Evolutionary conservation across 352 stramenopile species (phyloP).

Genomic region (Paralagenidium karlingii): DNA sequence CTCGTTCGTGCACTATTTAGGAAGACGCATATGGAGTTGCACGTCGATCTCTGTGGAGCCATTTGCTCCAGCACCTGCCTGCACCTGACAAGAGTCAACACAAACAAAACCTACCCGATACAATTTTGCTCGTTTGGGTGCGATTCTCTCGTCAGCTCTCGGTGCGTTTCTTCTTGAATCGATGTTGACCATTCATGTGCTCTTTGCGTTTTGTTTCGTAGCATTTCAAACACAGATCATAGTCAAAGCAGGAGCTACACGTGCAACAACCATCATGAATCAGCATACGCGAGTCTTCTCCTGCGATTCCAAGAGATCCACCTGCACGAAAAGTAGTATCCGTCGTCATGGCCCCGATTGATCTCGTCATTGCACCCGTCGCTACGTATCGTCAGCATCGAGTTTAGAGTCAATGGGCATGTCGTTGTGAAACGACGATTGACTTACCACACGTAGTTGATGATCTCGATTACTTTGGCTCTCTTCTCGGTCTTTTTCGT

Average conservation of each 20-base stretch:
- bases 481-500: slow-evolving; percentile 4
- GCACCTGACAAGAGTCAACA: too few relatives aligned
- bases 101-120: too few relatives aligned
- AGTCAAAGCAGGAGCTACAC: slow-evolving; percentile 63
- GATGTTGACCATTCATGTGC: slow-evolving; percentile 22
- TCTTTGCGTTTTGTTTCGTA: slow-evolving; percentile 17
- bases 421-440: neutral
- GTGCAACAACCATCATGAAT: neutral
- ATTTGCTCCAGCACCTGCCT: too few relatives aligned
- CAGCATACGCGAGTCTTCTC: too few relatives aligned
- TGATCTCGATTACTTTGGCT: neutral
- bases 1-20: too few relatives aligned
- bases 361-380: too few relatives aligned
- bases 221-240: slow-evolving; percentile 47
- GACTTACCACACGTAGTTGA: slow-evolving; percentile 4
- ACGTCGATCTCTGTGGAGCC: too few relatives aligned
- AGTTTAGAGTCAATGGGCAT: slow-evolving; percentile 2
- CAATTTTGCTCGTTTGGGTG: too few relatives aligned
- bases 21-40: too few relatives aligned
- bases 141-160: too few relatives aligned
- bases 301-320: neutral
- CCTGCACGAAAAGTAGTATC: neutral
- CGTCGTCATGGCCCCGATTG: too few relatives aligned
- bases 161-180: too few relatives aligned
- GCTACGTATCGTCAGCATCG: slow-evolving; percentile 8